Evolutionary conservation across 2,329 filamentous ascomycete genomes (phyloP).

Genomic region (Trichophaea hybrida): DNA sequence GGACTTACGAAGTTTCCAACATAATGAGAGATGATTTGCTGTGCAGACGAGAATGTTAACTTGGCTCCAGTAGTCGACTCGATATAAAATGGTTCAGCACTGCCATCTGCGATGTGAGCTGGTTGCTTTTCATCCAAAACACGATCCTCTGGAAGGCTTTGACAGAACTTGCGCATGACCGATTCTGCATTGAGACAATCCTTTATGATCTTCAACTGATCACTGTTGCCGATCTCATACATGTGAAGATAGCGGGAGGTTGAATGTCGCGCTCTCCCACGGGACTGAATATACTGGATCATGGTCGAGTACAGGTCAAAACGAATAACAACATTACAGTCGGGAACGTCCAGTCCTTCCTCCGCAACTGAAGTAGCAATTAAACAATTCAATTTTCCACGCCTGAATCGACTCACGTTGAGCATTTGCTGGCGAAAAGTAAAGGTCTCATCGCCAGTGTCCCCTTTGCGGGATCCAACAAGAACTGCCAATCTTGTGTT

Average conservation of each 20-base stretch:
- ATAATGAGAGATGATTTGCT: constrained; percentile 59
- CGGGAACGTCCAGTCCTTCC: constrained; percentile 53
- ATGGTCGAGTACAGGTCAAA: constrained; percentile 83
- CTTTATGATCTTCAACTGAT: constrained; percentile 43
- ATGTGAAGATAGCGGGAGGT: constrained; percentile 71
- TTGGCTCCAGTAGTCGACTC: constrained; percentile 58
- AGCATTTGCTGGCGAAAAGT: constrained; percentile 61
- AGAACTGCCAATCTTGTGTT: constrained; percentile 49
- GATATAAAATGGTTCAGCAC: constrained; percentile 40
- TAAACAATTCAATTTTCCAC: constrained; percentile 42
- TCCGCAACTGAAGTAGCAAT: constrained; percentile 51
- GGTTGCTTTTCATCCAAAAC: constrained; percentile 35
- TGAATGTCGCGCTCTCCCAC: constrained; percentile 65
- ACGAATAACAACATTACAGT: constrained; percentile 49
- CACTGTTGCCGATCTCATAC: constrained; percentile 54
- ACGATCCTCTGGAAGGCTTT: constrained; percentile 58
- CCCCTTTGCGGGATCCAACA: constrained; percentile 44
- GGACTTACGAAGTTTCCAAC: constrained; percentile 46
- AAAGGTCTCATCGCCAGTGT: constrained; percentile 44
- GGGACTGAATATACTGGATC: constrained; percentile 89
- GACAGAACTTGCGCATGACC: constrained; percentile 61
- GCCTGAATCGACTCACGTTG: constrained; percentile 46
- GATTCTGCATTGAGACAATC: constrained; percentile 48
- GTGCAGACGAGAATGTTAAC: constrained; percentile 46
- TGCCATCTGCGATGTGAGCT: constrained; percentile 21